These are phyloP conservation scores for Lachnellula occidentalis DNA, from an alignment of 2,329 filamentous ascomycete species.

Conservation along the genomic window DNA sequence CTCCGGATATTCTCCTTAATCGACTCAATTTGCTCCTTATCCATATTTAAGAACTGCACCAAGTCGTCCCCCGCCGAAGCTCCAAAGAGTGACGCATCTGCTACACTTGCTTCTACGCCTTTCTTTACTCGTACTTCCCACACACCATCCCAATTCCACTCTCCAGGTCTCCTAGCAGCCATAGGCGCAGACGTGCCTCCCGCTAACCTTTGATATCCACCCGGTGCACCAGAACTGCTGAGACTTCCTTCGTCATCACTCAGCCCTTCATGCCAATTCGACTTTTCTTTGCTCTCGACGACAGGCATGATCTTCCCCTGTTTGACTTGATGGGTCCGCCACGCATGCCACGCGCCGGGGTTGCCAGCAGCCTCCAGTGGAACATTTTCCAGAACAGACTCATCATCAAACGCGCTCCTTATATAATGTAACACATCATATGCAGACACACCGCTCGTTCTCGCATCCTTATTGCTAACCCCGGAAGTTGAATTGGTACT, in stretches of 20 bases:
- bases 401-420: conserved; percentile 73
- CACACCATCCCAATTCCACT: conserved; percentile 98
- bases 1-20: conserved; percentile 54
- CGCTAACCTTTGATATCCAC: conserved; percentile 17
- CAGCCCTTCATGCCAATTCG: conserved; percentile 11
- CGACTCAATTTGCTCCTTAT: conserved; percentile 51
- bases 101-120: conserved; percentile 69
- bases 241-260: conserved; percentile 12
- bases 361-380: conserved; percentile 82
- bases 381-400: conserved; percentile 68
- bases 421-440: conserved; percentile 76
- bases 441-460: conserved; percentile 38
- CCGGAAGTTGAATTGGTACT: neutral
- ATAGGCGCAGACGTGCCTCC: conserved; percentile 15
- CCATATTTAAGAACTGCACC: conserved; percentile 62
- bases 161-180: conserved; percentile 54
- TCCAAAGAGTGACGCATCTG: conserved; percentile 75
- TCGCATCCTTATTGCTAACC: conserved; percentile 7
- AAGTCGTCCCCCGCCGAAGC: conserved; percentile 61
- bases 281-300: conserved; percentile 5
- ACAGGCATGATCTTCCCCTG: conserved; percentile 35
- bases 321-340: conserved; percentile 64
- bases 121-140: conserved; percentile 87
- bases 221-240: conserved; percentile 5
- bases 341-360: conserved; percentile 89